phyloP scores from a whole-genome alignment of 495 filamentous ascomycete genomes.

The Hypomontagnella monticulosa region DNA sequence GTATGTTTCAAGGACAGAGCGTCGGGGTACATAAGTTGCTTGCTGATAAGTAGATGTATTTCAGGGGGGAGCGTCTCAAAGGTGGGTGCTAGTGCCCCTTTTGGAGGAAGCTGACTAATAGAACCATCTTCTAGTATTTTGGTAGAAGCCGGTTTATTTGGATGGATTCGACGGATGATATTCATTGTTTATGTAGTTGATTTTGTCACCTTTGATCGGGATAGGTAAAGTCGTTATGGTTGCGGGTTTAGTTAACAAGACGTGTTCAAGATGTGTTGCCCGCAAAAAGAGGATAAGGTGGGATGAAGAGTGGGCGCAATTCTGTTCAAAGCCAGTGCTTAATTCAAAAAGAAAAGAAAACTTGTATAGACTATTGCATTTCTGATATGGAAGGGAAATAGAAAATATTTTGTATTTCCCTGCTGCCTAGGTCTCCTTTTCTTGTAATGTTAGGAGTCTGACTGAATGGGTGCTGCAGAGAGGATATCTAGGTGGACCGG shows the following conservation, averaged over 20 bases:
- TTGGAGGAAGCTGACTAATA: not conserved
- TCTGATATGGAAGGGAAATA: not conserved
- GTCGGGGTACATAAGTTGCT: slow-evolving; percentile 66
- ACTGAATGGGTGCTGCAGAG: not conserved
- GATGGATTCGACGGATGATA: slow-evolving; percentile 1
- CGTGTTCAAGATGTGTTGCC: not conserved
- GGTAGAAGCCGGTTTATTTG: not conserved
- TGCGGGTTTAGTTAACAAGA: not conserved
- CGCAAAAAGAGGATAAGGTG: too few relatives aligned
- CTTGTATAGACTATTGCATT: not conserved
- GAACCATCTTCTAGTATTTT: not conserved
- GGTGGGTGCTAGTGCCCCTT: not conserved
- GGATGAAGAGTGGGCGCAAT: too few relatives aligned
- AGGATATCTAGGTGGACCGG: not conserved
- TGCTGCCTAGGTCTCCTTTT: slow-evolving; percentile 10
- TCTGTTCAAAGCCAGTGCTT: too few relatives aligned
- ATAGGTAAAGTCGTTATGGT: not conserved
- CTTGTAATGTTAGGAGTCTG: slow-evolving; percentile 2
- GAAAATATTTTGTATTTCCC: slow-evolving; percentile 14
- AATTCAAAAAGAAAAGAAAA: not conserved
- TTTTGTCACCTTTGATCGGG: not conserved
- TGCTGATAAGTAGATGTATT: slow-evolving; percentile 65
- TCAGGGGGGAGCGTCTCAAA: slow-evolving; percentile 64
- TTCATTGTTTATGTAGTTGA: slow-evolving; percentile 3
- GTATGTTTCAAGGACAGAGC: slow-evolving; percentile 70